A percentile compares a stretch with the other conserved stretches of the same genome.
phyloP scores from a whole-genome alignment of 2,329 filamentous ascomycete genomes.

The Neopestalotiopsis clavispora region DNA sequence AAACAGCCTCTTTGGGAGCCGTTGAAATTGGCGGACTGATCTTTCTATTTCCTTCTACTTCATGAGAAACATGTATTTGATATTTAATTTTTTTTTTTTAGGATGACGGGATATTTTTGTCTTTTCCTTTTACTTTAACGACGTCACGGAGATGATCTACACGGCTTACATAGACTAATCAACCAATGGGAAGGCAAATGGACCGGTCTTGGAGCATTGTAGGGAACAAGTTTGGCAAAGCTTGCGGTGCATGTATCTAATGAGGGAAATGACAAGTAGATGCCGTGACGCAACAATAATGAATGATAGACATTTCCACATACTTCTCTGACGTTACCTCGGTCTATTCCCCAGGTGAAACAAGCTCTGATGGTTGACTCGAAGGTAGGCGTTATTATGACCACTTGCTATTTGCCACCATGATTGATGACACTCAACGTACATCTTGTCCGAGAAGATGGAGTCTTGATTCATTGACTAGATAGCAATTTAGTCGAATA shows the following conservation, averaged over 20 bases:
- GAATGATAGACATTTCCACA: background rate
- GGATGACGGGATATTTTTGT: background rate
- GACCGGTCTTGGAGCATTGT: background rate
- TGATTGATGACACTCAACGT: no score
- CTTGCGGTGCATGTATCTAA: background rate
- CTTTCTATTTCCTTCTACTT: background rate
- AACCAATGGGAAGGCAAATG: background rate
- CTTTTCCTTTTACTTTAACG: background rate
- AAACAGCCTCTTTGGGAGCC: constrained; percentile 35
- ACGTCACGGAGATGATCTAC: constrained; percentile 2
- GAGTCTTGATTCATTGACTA: no score
- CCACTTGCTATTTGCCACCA: no score
- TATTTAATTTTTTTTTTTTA: background rate
- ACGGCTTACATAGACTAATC: background rate
- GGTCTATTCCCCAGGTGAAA: background rate
- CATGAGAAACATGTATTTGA: constrained; percentile 5
- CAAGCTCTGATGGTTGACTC: no score
- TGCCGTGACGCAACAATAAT: background rate
- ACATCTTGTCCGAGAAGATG: no score
- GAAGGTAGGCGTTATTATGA: no score
- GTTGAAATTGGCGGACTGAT: constrained; percentile 3
- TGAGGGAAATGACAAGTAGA: constrained; percentile 1
- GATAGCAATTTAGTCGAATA: no score
- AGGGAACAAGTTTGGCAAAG: constrained; percentile 1
- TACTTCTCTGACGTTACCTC: background rate